Base-by-base conservation (phyloP, 2,329 filamentous ascomycete species). In the Ceratocystis smalleyi region DNA sequence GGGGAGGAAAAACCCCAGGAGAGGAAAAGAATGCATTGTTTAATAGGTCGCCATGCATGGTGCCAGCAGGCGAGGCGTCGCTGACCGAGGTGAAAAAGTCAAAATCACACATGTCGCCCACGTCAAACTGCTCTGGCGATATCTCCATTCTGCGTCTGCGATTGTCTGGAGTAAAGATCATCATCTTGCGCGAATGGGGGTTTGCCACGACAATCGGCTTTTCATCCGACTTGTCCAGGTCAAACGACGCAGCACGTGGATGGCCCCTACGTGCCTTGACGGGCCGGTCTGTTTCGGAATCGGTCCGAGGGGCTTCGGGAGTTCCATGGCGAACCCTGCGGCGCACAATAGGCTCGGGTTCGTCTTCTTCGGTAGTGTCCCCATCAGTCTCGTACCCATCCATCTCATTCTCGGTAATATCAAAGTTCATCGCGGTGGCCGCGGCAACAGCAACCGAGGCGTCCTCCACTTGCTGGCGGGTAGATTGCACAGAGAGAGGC, bases 1-100 rank as follows among this genome's bases (percentile, higher is more conserved):
- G 77, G 73, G 45, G 75, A 70, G 40, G 27, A 22, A 61, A 64
- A 10, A 47, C 32, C 24, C n/a, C 43, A 10, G 54, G 40, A 17
- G 32, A 35, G 3, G 61, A 43, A 47, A 61, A 61, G 43, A 61
- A 45, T 7, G 47, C 32, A n/a, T 22, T 55, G 22, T 61, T 49
- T 64, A 84, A 80, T 75, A 90, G 84, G 69, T 85, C 86, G 60
- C 85, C 86, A 75, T 91, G 84, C 87, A 91, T 91, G 68, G 91
- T 80, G 66, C 89, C 87, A 64, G 85, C 84, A 19, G 84, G 82
- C 66, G 87, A 85, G 43, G 43, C 61, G 40, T 64, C 60, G 30
- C 55, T 45, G 43, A 61, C 64, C n/a, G 63, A 51, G 22, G 67
- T 64, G 30, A 66, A 65, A 55, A 61, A 65, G 59, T 67, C 49